Evolutionary conservation across 441 rosid genomes (phyloP), one percentile per base, ranked within the genome.

Genomic region (Viola pubescens): DNA sequence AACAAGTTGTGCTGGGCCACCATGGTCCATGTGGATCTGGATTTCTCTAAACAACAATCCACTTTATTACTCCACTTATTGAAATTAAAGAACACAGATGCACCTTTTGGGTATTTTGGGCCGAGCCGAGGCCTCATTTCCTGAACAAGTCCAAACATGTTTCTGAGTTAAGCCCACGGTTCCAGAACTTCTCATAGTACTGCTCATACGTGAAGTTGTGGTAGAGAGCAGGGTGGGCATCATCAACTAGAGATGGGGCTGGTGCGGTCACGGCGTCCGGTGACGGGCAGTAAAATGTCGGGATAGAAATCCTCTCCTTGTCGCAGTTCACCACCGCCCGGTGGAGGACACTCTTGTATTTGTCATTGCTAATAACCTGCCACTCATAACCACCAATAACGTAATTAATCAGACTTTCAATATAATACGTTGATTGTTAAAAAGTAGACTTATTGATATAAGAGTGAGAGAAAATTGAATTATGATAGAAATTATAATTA

Each of bases 221-320:
- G 55, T 66, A 78, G 6, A 56, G 10, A n/a, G 75, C 42, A 6
- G 75, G 79, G 54, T 72, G 58, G 26, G 16, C 37, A 19, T 59
- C 54, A 47, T 64, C 68, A 47, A 53, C 48, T 55, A 81, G 58
- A 14, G 34, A 53, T 4, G 40, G 49, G 3, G 77, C 73, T 1
- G 81, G 79, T 41, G 59, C 59, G 0, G 74, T 64, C 12, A 72
- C 41, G 5, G 80, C 81, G 45, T 78, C 81, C 0, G 65, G 62
- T 7, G 83, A 81, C 10, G 81, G 86, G 48, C 78, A 76, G 61
- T 74, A 78, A 44, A 79, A 72, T 9, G 80, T 76, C 3, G 80
- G 78, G 58, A 78, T 58, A 1, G 83, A 78, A 44, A 81, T 76
- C 59, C 81, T 56, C 68, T 81, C 81, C 73, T 49, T 65, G 52